phyloP scores from a whole-genome alignment of 176 grass and related monocot genomes.

The Oryza nivara region DNA sequence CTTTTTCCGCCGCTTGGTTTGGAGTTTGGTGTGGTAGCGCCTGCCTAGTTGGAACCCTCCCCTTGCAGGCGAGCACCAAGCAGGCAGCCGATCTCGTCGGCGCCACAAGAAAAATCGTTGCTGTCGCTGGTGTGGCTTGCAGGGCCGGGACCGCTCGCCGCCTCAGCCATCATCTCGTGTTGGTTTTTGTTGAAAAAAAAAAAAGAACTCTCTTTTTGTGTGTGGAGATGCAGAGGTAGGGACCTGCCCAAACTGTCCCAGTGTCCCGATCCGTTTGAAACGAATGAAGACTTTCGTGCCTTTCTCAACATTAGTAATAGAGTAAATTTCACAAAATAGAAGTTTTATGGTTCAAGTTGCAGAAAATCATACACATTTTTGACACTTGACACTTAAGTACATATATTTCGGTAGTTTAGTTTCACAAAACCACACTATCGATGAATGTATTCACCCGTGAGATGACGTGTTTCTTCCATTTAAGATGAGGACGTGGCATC shows the following conservation, averaged over 20 bases:
- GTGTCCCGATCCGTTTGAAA: background rate
- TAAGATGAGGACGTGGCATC: too few relatives aligned
- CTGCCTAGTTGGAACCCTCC: constrained; percentile 43
- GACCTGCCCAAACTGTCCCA: constrained; percentile 16
- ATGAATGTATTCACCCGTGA: too few relatives aligned
- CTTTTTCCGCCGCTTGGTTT: background rate
- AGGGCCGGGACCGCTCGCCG: background rate
- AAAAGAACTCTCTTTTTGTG: background rate
- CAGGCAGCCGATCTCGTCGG: too few relatives aligned
- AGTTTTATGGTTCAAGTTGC: too few relatives aligned
- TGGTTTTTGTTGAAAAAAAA: background rate
- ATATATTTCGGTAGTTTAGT: too few relatives aligned
- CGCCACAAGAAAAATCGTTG: background rate
- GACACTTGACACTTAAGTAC: too few relatives aligned
- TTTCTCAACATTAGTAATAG: too few relatives aligned
- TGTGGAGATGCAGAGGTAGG: background rate
- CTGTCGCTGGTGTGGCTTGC: constrained; percentile 1
- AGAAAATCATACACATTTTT: too few relatives aligned
- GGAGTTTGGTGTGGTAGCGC: constrained; percentile 24
- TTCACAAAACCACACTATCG: too few relatives aligned
- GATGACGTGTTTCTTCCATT: too few relatives aligned
- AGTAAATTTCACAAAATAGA: too few relatives aligned
- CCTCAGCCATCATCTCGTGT: constrained; percentile 4
- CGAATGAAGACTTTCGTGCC: background rate
- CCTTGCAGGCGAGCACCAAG: background rate